Conservation (phyloP, 2,329 filamentous ascomycete species). For the Xylaria sp. region DNA sequence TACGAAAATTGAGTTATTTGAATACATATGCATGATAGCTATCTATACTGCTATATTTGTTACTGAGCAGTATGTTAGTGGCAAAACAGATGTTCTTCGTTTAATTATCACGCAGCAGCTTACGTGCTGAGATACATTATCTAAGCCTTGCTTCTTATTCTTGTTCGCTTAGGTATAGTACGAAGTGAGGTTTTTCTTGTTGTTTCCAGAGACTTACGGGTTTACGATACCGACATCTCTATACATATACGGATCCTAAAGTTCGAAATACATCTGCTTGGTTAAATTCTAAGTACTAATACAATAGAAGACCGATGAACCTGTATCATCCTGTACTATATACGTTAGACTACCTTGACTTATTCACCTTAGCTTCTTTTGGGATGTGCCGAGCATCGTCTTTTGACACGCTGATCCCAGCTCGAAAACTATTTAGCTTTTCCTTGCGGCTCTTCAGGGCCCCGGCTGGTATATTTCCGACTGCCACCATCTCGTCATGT, state of each 20-base stretch:
- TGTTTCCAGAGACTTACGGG: not conserved
- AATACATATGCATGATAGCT: not conserved
- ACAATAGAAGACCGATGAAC: not conserved
- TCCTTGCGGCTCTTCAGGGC: not conserved
- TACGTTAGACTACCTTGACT: not conserved
- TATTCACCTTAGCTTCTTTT: not conserved
- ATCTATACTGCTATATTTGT: not conserved
- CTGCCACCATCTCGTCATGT: conserved; percentile 5
- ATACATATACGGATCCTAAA: not conserved
- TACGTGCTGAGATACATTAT: not conserved
- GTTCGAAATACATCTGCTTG: not conserved
- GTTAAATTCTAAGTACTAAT: not conserved
- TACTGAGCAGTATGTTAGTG: not conserved
- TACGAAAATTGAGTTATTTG: not conserved
- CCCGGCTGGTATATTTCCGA: not conserved
- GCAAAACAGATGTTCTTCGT: not conserved
- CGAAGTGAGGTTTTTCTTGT: not conserved
- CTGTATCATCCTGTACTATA: not conserved
- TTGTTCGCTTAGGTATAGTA: not conserved
- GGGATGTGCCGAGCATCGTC: not conserved
- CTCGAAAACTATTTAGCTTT: not conserved
- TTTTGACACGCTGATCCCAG: not conserved
- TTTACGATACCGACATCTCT: not conserved
- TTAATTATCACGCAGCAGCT: not conserved
- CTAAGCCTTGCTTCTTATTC: not conserved